Evolutionary conservation across 176 grass and related monocot species (phyloP).

Genomic region (Lolium perenne): DNA sequence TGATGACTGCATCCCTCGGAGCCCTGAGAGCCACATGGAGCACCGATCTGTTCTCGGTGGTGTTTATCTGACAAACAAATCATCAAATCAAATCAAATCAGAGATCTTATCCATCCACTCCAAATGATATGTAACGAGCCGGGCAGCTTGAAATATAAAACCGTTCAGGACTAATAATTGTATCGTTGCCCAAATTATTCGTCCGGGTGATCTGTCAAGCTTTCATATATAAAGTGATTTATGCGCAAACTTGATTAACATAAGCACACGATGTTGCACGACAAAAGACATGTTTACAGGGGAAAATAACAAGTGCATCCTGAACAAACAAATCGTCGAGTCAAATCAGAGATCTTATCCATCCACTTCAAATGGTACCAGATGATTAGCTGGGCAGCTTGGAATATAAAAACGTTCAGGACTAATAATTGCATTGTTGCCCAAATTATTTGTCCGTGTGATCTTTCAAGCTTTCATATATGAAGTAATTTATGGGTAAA

Average conservation of each 20-base stretch:
- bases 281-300: background rate
- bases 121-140: background rate
- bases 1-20: constrained; percentile 75
- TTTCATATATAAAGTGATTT: background rate
- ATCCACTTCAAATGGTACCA: background rate
- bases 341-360: background rate
- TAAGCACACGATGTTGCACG: background rate
- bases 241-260: background rate
- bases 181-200: background rate
- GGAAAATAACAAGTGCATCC: background rate
- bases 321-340: background rate
- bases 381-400: background rate
- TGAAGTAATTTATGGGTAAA: background rate
- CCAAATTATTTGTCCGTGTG: background rate
- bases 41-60: constrained; percentile 88
- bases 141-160: background rate
- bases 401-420: background rate
- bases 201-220: background rate
- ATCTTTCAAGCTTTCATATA: background rate
- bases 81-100: constrained; percentile 22
- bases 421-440: background rate
- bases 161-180: background rate
- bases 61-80: constrained; percentile 74
- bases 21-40: constrained; percentile 87
- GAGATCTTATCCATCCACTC: background rate